Conservation (phyloP, 2,329 filamentous ascomycete genomes). For the Fusarium chuoi region DNA sequence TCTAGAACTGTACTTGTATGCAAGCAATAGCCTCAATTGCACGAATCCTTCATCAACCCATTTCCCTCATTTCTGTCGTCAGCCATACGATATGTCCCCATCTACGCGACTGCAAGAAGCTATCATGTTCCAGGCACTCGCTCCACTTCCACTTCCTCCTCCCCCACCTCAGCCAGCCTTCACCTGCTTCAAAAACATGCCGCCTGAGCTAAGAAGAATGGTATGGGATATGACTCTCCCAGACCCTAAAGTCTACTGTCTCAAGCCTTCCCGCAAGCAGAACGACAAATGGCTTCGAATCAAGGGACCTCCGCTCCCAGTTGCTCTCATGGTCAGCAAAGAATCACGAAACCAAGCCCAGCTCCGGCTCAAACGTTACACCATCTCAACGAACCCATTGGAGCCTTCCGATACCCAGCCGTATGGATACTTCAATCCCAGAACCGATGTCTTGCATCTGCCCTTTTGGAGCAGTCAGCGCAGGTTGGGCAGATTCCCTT, state of each 20-base stretch:
- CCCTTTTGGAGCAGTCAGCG: neutral
- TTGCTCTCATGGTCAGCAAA: neutral
- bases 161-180: neutral
- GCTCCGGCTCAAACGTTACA: neutral
- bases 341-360: neutral
- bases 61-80: neutral
- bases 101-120: neutral
- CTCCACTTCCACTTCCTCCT: neutral
- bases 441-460: neutral
- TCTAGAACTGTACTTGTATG: too few species aligned
- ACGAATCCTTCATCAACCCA: neutral
- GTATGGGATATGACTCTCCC: neutral
- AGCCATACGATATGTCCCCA: neutral
- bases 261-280: neutral
- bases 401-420: neutral
- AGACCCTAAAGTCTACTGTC: neutral
- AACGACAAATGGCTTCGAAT: neutral
- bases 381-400: neutral
- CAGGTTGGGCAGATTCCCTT: neutral
- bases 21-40: too few species aligned
- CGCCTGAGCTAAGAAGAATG: neutral
- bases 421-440: neutral
- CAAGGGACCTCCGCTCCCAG: neutral
- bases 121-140: neutral
- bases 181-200: neutral